Base-by-base conservation (phyloP, 768 basidiomycete species). In the Podaxis mareebaensis region DNA sequence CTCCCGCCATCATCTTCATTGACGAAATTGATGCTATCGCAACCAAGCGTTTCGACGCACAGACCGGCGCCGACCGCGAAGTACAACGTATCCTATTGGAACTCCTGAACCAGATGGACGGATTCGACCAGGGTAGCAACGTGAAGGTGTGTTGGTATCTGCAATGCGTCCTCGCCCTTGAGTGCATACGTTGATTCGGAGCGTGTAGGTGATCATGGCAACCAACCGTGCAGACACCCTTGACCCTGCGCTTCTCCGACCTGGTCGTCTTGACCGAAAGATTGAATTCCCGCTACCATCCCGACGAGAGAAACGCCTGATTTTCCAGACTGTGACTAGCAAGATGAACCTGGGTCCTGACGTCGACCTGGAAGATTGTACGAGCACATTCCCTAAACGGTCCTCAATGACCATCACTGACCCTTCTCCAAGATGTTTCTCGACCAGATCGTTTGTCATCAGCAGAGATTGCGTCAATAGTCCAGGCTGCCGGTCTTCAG, bases 291-390 rank as follows among this genome's bases (percentile, higher is more conserved):
- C 97, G 3, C 81, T 92, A 40, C 97, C 97, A 38, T 93, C 93
- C 15, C 81, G 97, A 65, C 85, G 97, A 67, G 97, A 99, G 78
- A 91, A 96, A 73, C 93, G 97, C 55, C 79, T 99, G 26, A 94
- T 99, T 67, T 99, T 98, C 90, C 97, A 99, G 73, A 98, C 97
- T 10, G 92, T 94, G 53, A 98, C 97, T 4, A 81, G 83, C 69
- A 97, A 97, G 80, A 99, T 99, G 97, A 99, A 96, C 73, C 83
- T 99, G 46, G 90, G 95, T 4, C 94, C 95, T 3, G 97, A 99
- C 73, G 97, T 99, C 3, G 97, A 99, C 75, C 78, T 99, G 56
- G 97, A 99, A 79, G 97, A 99, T 71, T 99, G 96, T 97, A 68
- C 71, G 92, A 81, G 20, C 24, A 3, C 7, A 39, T 40, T 12